phyloP scores from a whole-genome alignment of 2,329 filamentous ascomycete species.

The Monosporascus cannonballus region DNA sequence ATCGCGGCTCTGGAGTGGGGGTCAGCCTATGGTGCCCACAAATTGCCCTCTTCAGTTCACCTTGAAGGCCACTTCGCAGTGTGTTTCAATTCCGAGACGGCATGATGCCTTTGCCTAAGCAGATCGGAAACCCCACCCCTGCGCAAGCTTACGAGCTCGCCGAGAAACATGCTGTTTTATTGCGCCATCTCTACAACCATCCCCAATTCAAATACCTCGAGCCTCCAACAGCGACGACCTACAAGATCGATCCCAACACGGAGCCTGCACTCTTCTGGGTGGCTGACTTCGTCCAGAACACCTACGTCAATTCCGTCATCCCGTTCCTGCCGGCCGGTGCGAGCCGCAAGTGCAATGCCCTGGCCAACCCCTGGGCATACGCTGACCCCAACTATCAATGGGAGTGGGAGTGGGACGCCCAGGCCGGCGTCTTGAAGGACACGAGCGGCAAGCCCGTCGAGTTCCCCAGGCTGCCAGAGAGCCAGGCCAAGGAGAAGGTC shows the following conservation, averaged over 20 bases:
- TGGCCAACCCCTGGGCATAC: conserved; percentile 25
- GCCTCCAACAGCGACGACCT: conserved; percentile 17
- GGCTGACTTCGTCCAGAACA: conserved; percentile 24
- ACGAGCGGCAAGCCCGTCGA: conserved; percentile 10
- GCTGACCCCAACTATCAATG: conserved; percentile 18
- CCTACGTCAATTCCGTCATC: conserved; percentile 21
- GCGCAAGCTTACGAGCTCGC: conserved; percentile 19
- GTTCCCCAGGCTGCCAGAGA: conserved; percentile 15
- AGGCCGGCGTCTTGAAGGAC: conserved; percentile 13
- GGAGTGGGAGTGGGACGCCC: conserved; percentile 24
- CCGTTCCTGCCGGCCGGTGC: conserved; percentile 23
- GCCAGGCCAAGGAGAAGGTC: conserved; percentile 4
- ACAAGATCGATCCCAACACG: conserved; percentile 16
- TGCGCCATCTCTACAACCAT: conserved; percentile 21
- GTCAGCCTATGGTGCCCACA: no score
- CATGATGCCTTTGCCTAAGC: not conserved
- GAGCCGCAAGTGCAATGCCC: conserved; percentile 21
- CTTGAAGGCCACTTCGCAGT: no score
- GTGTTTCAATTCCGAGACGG: not conserved
- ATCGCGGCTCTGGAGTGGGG: no score
- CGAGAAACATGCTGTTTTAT: conserved; percentile 15
- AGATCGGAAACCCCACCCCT: conserved; percentile 11
- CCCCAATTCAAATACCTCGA: conserved; percentile 18
- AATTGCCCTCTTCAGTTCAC: no score
- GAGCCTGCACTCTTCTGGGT: conserved; percentile 16